These are phyloP conservation scores for Lagerstroemia speciosa DNA, from an alignment of 345 rosid genomes.

Conservation along the genomic window DNA sequence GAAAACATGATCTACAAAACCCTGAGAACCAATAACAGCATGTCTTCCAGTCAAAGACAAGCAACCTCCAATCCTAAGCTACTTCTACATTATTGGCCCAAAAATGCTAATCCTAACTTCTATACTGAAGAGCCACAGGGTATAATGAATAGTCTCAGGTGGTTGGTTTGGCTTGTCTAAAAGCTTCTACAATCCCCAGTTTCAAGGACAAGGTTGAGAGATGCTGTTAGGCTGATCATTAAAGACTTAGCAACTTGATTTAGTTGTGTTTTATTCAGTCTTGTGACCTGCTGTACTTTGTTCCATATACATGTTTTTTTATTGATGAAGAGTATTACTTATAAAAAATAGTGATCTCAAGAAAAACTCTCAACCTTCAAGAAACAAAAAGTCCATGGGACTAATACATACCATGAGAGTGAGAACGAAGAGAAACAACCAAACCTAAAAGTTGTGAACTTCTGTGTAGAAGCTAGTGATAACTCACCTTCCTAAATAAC, in stretches of 20 bases:
- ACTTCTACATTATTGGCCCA: too few species aligned
- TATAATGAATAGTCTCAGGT: too few species aligned
- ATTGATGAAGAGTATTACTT: too few species aligned
- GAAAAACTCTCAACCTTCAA: not conserved
- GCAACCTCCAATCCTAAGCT: not conserved
- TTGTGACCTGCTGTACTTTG: not conserved
- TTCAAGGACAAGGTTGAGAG: too few species aligned
- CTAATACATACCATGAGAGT: not conserved
- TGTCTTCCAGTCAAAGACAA: not conserved
- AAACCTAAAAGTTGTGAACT: not conserved
- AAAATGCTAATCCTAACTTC: not conserved
- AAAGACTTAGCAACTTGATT: not conserved
- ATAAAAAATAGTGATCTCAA: too few species aligned
- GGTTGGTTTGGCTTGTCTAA: too few species aligned
- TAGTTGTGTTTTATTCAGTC: not conserved
- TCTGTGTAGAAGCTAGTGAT: not conserved
- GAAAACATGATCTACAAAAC: not conserved
- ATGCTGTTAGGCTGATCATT: too few species aligned
- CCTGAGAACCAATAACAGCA: not conserved
- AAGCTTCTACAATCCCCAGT: too few species aligned
- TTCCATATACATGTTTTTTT: not conserved
- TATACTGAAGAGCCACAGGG: too few species aligned
- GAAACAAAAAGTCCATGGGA: not conserved
- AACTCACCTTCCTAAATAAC: slow-evolving; percentile 84
- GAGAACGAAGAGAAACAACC: not conserved